phyloP scores from a whole-genome alignment of 2,329 filamentous ascomycete species.

The Blastomyces silverae region DNA sequence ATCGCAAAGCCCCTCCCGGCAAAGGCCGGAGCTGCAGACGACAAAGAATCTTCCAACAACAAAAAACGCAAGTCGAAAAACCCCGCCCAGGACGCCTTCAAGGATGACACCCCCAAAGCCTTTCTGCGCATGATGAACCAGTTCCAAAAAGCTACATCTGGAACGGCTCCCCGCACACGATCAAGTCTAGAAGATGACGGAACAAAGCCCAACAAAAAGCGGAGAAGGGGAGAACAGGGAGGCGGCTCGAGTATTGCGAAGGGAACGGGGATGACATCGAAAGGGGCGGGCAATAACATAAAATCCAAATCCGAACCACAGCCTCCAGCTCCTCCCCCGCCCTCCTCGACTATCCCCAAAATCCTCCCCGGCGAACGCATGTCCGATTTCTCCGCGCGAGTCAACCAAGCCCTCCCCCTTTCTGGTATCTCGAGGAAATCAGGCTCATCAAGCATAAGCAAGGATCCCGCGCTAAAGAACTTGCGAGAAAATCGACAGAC shows the following conservation, averaged over 20 bases:
- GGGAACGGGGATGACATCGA: slow-evolving; percentile 17
- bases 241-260: slow-evolving; percentile 20
- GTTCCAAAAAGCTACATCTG: slow-evolving; percentile 16
- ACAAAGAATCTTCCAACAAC: slow-evolving; percentile 35
- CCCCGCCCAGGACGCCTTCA: slow-evolving; percentile 31
- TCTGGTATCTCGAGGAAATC: slow-evolving; percentile 60
- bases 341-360: slow-evolving; percentile 46
- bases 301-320: neutral
- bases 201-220: slow-evolving; percentile 36
- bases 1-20: slow-evolving; percentile 55
- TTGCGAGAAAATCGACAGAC: slow-evolving; percentile 57
- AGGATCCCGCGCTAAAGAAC: slow-evolving; percentile 26
- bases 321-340: neutral
- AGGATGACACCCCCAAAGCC: slow-evolving; percentile 77
- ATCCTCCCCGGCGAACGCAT: slow-evolving; percentile 80
- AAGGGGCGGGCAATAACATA: slow-evolving; percentile 3
- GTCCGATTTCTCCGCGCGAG: slow-evolving; percentile 71
- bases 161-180: neutral
- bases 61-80: slow-evolving; percentile 30
- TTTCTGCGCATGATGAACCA: slow-evolving; percentile 73
- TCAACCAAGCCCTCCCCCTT: slow-evolving; percentile 77
- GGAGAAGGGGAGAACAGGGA: slow-evolving; percentile 35
- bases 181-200: slow-evolving; percentile 64
- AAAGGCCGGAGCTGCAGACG: slow-evolving; percentile 39
- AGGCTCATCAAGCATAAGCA: slow-evolving; percentile 23